A percentile compares a stretch with the other conserved stretches of the same genome.
Conservation (phyloP, 495 filamentous ascomycete genomes). For the Thozetella sp. region DNA sequence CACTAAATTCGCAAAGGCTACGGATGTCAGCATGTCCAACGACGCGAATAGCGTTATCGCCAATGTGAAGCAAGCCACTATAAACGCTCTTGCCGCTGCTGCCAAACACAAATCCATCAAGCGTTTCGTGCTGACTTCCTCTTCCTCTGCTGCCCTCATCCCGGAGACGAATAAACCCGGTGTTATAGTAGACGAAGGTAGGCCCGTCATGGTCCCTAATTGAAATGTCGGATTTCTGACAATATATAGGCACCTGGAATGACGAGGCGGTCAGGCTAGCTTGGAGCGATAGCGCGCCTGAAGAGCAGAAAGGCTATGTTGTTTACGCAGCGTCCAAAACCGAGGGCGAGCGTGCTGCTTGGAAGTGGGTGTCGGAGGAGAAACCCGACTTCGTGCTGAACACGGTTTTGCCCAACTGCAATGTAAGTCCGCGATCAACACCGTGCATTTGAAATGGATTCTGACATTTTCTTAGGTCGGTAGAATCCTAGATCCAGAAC, state of each 20-base stretch:
- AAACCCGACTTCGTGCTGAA: conserved; percentile 18
- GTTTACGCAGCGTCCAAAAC: conserved; percentile 19
- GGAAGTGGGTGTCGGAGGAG: conserved; percentile 20
- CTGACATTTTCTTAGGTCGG: not conserved
- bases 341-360: conserved; percentile 16
- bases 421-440: conserved; percentile 6
- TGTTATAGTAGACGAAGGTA: conserved; percentile 12
- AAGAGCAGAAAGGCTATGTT: conserved; percentile 19
- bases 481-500: not conserved
- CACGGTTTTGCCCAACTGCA: conserved; percentile 14
- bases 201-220: conserved; percentile 14
- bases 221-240: not conserved
- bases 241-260: conserved; percentile 15
- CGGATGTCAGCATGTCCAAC: conserved; percentile 14
- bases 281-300: conserved; percentile 12
- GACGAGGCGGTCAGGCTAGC: conserved; percentile 13
- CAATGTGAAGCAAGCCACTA: conserved; percentile 13
- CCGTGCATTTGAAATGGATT: not conserved
- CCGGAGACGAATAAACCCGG: conserved; percentile 14
- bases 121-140: conserved; percentile 18
- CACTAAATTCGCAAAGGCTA: not conserved
- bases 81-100: not conserved
- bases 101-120: conserved; percentile 17
- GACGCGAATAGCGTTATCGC: not conserved
- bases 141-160: conserved; percentile 16